phyloP scores from a whole-genome alignment of 306 rosid species.

The Vicia villosa region DNA sequence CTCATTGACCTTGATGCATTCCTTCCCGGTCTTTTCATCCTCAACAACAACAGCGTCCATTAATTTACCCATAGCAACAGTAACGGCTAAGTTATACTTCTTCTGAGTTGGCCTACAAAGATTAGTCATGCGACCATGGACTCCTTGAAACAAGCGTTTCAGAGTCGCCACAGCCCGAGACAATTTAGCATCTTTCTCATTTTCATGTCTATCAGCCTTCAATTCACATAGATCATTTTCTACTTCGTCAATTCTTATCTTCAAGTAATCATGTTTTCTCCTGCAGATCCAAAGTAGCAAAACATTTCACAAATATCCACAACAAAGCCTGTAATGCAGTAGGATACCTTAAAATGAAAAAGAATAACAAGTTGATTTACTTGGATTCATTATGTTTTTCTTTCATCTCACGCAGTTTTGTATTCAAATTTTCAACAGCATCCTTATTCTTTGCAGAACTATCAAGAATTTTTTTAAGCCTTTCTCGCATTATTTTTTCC shows the following conservation, averaged over 20 bases:
- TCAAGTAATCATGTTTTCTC: slow-evolving; percentile 69
- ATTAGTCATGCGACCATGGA: slow-evolving; percentile 98
- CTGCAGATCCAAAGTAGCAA: slow-evolving; percentile 51
- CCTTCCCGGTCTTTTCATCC: slow-evolving; percentile 97
- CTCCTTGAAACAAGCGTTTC: slow-evolving; percentile 94
- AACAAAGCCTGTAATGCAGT: background rate
- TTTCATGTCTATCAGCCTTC: slow-evolving; percentile 95
- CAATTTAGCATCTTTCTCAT: slow-evolving; percentile 87
- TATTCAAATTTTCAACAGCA: slow-evolving; percentile 56
- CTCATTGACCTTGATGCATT: slow-evolving; percentile 87
- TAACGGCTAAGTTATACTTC: slow-evolving; percentile 94
- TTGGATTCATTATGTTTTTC: slow-evolving; percentile 74
- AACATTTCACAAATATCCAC: slow-evolving; percentile 26
- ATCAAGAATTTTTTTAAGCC: slow-evolving; percentile 70
- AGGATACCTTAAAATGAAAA: slow-evolving; percentile 3
- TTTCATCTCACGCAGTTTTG: slow-evolving; percentile 68
- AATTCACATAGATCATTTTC: slow-evolving; percentile 91
- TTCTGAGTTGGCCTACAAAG: slow-evolving; percentile 97
- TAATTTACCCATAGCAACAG: slow-evolving; percentile 99
- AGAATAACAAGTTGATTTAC: slow-evolving; percentile 47
- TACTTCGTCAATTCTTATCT: slow-evolving; percentile 69
- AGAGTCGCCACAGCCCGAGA: slow-evolving; percentile 99
- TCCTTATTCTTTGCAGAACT: slow-evolving; percentile 59
- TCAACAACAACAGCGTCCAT: slow-evolving; percentile 99
- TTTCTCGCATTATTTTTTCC: slow-evolving; percentile 70